phyloP scores from a whole-genome alignment of 2,329 filamentous ascomycete species.

The Aspergillus tanneri region DNA sequence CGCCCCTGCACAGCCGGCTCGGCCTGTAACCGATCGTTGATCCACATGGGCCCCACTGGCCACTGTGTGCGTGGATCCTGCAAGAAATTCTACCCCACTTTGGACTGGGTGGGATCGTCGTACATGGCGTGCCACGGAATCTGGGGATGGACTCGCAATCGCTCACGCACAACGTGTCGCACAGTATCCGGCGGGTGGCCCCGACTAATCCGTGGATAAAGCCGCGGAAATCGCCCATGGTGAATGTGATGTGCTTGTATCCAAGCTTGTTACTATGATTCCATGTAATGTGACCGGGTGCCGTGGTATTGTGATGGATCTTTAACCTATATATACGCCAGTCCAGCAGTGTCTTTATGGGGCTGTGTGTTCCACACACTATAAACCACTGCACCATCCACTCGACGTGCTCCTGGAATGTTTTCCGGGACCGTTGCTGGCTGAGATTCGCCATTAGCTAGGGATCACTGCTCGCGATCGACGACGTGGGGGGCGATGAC shows the following conservation, averaged over 20 bases:
- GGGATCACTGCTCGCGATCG: background rate
- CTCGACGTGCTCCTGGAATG: background rate
- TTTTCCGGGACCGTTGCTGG: background rate
- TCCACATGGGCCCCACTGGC: no score
- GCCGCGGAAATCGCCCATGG: slow-evolving; percentile 5
- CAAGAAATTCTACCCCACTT: slow-evolving; percentile 3
- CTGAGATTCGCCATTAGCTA: no score
- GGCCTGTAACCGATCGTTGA: no score
- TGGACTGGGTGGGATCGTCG: background rate
- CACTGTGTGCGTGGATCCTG: no score
- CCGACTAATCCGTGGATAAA: slow-evolving; percentile 1
- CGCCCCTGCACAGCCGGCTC: no score
- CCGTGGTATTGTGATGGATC: slow-evolving; percentile 8
- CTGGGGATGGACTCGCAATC: no score
- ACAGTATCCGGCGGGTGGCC: no score
- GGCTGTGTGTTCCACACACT: slow-evolving; percentile 1
- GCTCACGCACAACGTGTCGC: no score
- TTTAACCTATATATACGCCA: slow-evolving; percentile 8
- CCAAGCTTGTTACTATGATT: background rate
- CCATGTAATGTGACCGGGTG: slow-evolving; percentile 1
- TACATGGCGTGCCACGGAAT: background rate
- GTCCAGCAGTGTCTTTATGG: slow-evolving; percentile 3
- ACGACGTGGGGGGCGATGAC: background rate
- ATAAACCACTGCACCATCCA: slow-evolving; percentile 7
- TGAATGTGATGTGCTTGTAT: slow-evolving; percentile 8